These are phyloP conservation scores for Gomphus bonarii DNA, from an alignment of 1,284 basidiomycete species.

Conservation along the genomic window DNA sequence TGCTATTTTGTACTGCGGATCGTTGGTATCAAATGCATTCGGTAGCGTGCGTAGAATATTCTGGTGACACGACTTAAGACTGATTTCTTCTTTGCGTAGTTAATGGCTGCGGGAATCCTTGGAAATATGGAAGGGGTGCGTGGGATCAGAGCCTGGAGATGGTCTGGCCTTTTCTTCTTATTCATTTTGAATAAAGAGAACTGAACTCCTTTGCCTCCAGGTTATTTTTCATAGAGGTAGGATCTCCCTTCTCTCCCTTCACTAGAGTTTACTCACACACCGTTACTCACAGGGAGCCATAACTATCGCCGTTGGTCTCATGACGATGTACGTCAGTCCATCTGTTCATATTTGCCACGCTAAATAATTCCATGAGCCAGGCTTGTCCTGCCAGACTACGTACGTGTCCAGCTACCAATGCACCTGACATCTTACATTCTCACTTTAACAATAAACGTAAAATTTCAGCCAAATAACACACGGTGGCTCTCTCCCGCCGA, in stretches of 20 bases:
- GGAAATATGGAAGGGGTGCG: conserved; percentile 55
- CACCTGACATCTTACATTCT: background rate
- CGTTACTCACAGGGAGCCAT: conserved; percentile 19
- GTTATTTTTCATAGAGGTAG: conserved; percentile 27
- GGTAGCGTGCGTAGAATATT: conserved; percentile 38
- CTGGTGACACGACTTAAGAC: conserved; percentile 3
- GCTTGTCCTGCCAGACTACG: conserved; percentile 46
- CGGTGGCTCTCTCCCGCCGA: conserved; percentile 51
- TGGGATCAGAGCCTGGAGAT: conserved; percentile 65
- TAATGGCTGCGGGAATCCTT: conserved; percentile 63
- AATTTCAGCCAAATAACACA: conserved; percentile 48
- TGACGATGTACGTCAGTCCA: conserved; percentile 20
- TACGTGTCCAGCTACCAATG: conserved; percentile 18
- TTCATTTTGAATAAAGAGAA: background rate
- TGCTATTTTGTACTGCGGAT: conserved; percentile 52
- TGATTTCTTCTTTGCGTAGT: conserved; percentile 22
- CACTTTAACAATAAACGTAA: background rate
- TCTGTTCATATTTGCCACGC: conserved; percentile 20
- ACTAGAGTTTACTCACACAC: background rate
- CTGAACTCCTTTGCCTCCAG: conserved; percentile 12
- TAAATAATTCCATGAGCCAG: conserved; percentile 18
- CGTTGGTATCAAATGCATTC: conserved; percentile 70
- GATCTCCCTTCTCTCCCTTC: conserved; percentile 6
- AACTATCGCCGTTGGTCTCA: conserved; percentile 23
- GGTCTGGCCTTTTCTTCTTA: conserved; percentile 21